Conservation (phyloP, 2,329 filamentous ascomycete species). For the Emergomyces orientalis region DNA sequence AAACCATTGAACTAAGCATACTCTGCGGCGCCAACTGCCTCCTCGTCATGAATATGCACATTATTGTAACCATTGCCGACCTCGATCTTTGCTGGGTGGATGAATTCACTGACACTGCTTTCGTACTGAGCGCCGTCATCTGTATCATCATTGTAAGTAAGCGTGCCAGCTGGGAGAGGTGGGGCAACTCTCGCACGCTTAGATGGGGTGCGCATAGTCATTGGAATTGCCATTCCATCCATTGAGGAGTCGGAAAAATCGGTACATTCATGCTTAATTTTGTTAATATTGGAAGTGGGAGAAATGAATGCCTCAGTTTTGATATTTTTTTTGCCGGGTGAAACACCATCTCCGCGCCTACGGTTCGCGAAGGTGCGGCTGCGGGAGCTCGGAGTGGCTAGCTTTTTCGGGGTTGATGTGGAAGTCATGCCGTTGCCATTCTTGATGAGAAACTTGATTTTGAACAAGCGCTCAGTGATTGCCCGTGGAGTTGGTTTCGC, state of each 20-base stretch:
- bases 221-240: neutral
- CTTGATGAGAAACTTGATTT: constrained; percentile 22
- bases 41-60: constrained; percentile 1
- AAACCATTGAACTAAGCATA: neutral
- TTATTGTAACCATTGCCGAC: neutral
- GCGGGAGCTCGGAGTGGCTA: constrained; percentile 9
- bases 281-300: neutral
- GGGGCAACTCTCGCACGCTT: constrained; percentile 19
- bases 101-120: constrained; percentile 13
- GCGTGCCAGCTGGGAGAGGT: constrained; percentile 15
- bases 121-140: constrained; percentile 14
- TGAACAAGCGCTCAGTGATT: constrained; percentile 31
- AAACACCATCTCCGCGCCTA: neutral
- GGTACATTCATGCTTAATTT: constrained; percentile 14
- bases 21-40: neutral
- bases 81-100: neutral
- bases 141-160: constrained; percentile 16
- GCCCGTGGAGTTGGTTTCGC: constrained; percentile 31
- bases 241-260: constrained; percentile 9
- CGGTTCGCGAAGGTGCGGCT: constrained; percentile 10
- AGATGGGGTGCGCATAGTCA: constrained; percentile 11
- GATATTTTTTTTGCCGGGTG: neutral
- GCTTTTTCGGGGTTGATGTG: constrained; percentile 15
- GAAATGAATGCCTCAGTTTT: neutral
- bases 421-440: constrained; percentile 9